These are phyloP conservation scores for Cyclotella cryptica DNA, from an alignment of 108 stramenopile species.

Conservation along the genomic window DNA sequence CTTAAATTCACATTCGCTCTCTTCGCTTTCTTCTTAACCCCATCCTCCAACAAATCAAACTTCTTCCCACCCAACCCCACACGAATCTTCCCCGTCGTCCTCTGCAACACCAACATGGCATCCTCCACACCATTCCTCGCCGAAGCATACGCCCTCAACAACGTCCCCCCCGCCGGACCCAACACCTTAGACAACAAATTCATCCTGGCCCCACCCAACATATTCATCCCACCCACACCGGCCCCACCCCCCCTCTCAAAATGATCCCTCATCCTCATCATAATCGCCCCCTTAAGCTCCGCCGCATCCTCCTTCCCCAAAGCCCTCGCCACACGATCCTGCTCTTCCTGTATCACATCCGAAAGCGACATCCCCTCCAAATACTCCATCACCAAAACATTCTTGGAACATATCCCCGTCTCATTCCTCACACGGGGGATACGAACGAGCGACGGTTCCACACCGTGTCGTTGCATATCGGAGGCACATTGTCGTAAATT, in stretches of 20 bases:
- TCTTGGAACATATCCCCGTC: constrained; percentile 58
- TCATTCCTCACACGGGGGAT: constrained; percentile 68
- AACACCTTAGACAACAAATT: constrained; percentile 14
- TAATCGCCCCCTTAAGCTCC: constrained; percentile 40
- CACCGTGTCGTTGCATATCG: constrained; percentile 62
- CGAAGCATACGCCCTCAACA: constrained; percentile 40
- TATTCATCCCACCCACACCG: constrained; percentile 52
- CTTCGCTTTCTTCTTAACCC: constrained; percentile 13
- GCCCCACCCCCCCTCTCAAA: constrained; percentile 57
- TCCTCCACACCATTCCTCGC: constrained; percentile 27
- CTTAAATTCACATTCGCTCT: constrained; percentile 38
- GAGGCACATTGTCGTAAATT: constrained; percentile 68
- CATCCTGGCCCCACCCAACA: constrained; percentile 50
- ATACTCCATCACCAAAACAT: constrained; percentile 87
- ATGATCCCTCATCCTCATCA: constrained; percentile 50
- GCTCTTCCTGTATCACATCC: constrained; percentile 63
- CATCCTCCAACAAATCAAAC: constrained; percentile 9
- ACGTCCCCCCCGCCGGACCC: constrained; percentile 17
- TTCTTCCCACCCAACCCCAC: constrained; percentile 16
- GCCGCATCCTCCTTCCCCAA: constrained; percentile 47
- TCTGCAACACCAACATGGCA: constrained; percentile 16
- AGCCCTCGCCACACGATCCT: constrained; percentile 51
- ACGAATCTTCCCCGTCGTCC: constrained; percentile 17
- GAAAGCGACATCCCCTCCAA: constrained; percentile 76
- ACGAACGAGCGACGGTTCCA: constrained; percentile 60